Percentiles rank a stretch among this genome's conserved stretches.
Conservation (phyloP, 2,329 filamentous ascomycete species). For the Fusarium scirpi region DNA sequence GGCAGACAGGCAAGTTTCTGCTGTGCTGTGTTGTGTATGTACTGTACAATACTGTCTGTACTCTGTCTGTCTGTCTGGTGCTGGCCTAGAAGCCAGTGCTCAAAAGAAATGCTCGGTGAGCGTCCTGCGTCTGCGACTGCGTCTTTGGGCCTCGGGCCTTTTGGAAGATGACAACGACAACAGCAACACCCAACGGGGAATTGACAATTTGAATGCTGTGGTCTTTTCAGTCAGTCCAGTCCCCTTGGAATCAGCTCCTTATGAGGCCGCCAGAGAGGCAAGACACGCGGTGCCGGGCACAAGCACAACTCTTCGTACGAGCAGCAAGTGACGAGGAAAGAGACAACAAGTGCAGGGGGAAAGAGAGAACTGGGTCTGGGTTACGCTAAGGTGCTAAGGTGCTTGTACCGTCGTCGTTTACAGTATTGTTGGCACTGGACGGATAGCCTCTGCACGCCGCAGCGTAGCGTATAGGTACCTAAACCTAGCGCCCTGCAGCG, state of each 20-base stretch:
- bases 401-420: slow-evolving; percentile 45
- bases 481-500: neutral
- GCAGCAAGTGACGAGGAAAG: slow-evolving; percentile 42
- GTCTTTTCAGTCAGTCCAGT: slow-evolving; percentile 28
- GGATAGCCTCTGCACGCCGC: neutral
- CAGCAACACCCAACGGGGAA: slow-evolving; percentile 33
- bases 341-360: slow-evolving; percentile 44
- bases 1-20: neutral
- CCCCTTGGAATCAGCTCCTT: slow-evolving; percentile 46
- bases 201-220: slow-evolving; percentile 37
- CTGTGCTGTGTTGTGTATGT: slow-evolving; percentile 21
- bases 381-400: slow-evolving; percentile 36
- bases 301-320: slow-evolving; percentile 42
- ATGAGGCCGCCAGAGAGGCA: slow-evolving; percentile 48
- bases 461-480: neutral
- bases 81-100: slow-evolving; percentile 32
- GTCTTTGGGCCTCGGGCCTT: slow-evolving; percentile 9
- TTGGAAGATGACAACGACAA: slow-evolving; percentile 31
- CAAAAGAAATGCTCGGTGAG: slow-evolving; percentile 33
- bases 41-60: slow-evolving; percentile 9
- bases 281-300: slow-evolving; percentile 44
- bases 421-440: slow-evolving; percentile 41
- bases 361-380: slow-evolving; percentile 48
- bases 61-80: neutral
- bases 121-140: slow-evolving; percentile 21